phyloP scores from a whole-genome alignment of 768 basidiomycete genomes.

The Termitomyces bulborhizus region DNA sequence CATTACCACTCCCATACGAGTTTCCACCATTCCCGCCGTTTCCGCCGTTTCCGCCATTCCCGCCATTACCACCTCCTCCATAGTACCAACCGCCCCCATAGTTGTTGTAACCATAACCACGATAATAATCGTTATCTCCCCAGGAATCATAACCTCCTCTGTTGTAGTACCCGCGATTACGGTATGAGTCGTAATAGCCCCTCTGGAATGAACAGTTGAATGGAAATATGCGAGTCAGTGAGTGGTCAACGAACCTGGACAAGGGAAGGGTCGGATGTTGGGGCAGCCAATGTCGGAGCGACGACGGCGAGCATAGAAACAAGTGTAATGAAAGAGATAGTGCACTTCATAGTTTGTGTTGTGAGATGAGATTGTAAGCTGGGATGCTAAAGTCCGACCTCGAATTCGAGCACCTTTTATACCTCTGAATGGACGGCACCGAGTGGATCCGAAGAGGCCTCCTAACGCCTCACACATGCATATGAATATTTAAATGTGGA shows the following conservation, averaged over 20 bases:
- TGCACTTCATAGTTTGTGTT: neutral
- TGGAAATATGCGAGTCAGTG: too few species aligned
- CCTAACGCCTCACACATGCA: neutral
- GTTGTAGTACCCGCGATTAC: neutral
- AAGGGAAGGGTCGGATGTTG: neutral
- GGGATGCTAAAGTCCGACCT: neutral
- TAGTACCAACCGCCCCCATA: too few species aligned
- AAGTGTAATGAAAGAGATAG: too few species aligned
- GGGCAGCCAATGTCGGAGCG: neutral
- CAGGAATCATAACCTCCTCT: neutral
- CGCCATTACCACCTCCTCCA: too few species aligned
- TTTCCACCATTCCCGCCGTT: too few species aligned
- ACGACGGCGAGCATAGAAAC: neutral
- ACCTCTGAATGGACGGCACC: neutral
- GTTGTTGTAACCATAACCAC: too few species aligned
- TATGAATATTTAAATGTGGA: too few species aligned
- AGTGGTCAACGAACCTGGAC: neutral
- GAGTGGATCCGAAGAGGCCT: neutral
- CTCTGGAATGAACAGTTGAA: neutral
- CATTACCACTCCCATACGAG: too few species aligned
- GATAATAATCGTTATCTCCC: too few species aligned
- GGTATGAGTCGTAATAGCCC: neutral
- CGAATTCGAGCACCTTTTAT: neutral
- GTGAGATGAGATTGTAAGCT: too few species aligned
- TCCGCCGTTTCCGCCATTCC: too few species aligned